Percentiles rank a stretch among this genome's conserved stretches.
These are phyloP conservation scores for Strombidium stylifer DNA, from an alignment of 73 alveolate species.

Conservation along the genomic window DNA sequence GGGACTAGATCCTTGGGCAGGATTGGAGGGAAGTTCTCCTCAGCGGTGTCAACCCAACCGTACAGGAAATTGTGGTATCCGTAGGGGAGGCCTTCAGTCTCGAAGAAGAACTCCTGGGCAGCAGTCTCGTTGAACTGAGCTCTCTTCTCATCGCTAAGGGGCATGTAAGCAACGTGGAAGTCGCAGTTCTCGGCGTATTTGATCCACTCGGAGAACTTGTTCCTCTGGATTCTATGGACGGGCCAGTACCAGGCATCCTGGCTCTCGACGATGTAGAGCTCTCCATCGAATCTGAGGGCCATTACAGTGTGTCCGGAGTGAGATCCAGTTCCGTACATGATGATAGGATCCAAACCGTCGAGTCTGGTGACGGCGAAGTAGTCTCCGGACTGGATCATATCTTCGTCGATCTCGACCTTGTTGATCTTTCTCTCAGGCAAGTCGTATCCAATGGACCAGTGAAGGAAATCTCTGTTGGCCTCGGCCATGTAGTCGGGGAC, in stretches of 20 bases:
- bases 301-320: slow-evolving; percentile 88
- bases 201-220: slow-evolving; percentile 64
- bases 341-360: slow-evolving; percentile 92
- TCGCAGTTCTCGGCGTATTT: slow-evolving; percentile 42
- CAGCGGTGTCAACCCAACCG: slow-evolving; percentile 94
- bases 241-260: slow-evolving; percentile 96
- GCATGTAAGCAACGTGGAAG: slow-evolving; percentile 45
- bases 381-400: slow-evolving; percentile 81
- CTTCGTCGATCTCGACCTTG: slow-evolving; percentile 63
- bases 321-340: slow-evolving; percentile 95
- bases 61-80: slow-evolving; percentile 91
- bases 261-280: slow-evolving; percentile 79
- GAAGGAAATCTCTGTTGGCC: slow-evolving; percentile 49
- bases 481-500: slow-evolving; percentile 72
- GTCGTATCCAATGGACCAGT: slow-evolving; percentile 66
- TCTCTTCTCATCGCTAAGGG: slow-evolving; percentile 41
- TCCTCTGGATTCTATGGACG: slow-evolving; percentile 52
- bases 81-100: slow-evolving; percentile 85
- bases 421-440: slow-evolving; percentile 67
- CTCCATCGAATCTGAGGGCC: slow-evolving; percentile 76
- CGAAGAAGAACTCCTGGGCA: slow-evolving; percentile 78
- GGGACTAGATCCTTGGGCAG: slow-evolving; percentile 63
- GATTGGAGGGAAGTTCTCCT: slow-evolving; percentile 76
- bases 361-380: slow-evolving; percentile 86
- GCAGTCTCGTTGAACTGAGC: slow-evolving; percentile 74